Evolutionary conservation across 2,329 filamentous ascomycete species (phyloP).

Genomic region (Cladosporium austrohemisphaericum): DNA sequence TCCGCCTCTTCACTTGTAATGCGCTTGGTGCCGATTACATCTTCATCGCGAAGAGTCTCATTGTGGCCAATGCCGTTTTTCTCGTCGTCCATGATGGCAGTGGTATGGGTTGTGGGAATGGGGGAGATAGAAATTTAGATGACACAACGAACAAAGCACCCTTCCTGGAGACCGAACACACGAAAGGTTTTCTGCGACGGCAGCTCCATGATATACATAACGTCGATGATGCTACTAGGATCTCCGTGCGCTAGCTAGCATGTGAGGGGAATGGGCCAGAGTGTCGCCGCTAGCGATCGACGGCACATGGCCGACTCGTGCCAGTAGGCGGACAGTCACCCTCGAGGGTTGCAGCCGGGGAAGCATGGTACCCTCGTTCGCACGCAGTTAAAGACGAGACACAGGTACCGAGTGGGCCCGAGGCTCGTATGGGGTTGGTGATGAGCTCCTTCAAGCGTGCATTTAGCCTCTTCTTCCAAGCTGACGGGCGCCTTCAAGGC

Average conservation of each 20-base stretch:
- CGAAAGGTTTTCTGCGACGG: background rate
- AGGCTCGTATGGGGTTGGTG: background rate
- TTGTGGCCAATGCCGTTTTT: conserved; percentile 17
- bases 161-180: background rate
- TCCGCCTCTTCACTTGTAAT: conserved; percentile 16
- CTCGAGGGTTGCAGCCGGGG: conserved; percentile 5
- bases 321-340: conserved; percentile 7
- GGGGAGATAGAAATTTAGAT: background rate
- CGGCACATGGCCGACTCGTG: conserved; percentile 15
- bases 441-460: background rate
- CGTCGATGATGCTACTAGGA: conserved; percentile 5
- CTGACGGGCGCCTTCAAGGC: conserved; percentile 3
- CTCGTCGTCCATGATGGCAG: conserved; percentile 6
- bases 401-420: conserved; percentile 5
- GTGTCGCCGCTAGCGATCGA: conserved; percentile 11
- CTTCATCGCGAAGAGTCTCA: conserved; percentile 20
- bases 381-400: background rate
- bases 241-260: conserved; percentile 2
- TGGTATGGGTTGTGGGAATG: background rate
- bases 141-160: background rate
- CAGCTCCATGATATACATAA: conserved; percentile 12
- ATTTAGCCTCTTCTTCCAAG: conserved; percentile 10
- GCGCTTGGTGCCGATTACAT: conserved; percentile 16
- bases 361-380: background rate
- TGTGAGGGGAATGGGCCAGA: conserved; percentile 12